Percentiles rank a stretch among this genome's conserved stretches.
phyloP scores from a whole-genome alignment of 2,329 filamentous ascomycete species.

The Botrytis sinoallii region DNA sequence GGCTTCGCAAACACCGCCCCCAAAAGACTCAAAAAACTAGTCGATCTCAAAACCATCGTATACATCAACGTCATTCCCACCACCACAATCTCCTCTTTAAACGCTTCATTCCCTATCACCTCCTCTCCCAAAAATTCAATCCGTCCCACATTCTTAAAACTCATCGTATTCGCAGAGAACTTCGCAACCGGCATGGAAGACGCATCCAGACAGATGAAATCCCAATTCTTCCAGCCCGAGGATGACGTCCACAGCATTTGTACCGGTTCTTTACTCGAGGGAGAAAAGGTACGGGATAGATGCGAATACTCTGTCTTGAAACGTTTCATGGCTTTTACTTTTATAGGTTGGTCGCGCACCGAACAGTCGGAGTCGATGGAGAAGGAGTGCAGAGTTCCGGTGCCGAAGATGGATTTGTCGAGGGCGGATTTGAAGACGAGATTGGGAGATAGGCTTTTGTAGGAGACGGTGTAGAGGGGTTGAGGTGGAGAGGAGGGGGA shows the following conservation, averaged over 20 bases:
- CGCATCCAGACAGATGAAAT: constrained; percentile 7
- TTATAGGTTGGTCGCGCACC: constrained; percentile 18
- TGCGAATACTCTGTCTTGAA: constrained; percentile 24
- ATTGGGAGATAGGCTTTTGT: constrained; percentile 19
- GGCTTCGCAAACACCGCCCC: background rate
- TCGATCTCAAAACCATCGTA: constrained; percentile 23
- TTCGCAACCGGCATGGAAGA: background rate
- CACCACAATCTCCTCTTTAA: constrained; percentile 26
- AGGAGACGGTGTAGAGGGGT: constrained; percentile 25
- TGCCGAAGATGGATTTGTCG: constrained; percentile 20
- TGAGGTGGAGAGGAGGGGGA: background rate
- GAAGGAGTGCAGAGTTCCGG: constrained; percentile 20
- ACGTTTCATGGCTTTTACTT: constrained; percentile 24
- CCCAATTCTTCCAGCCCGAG: background rate
- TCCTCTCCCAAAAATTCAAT: constrained; percentile 2
- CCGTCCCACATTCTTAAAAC: background rate
- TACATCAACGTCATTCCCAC: constrained; percentile 24
- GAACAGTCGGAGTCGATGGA: constrained; percentile 25
- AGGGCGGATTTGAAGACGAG: constrained; percentile 19
- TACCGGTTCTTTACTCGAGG: constrained; percentile 1
- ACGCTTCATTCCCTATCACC: constrained; percentile 6
- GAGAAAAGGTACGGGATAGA: constrained; percentile 21
- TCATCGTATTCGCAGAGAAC: constrained; percentile 3
- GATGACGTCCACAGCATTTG: constrained; percentile 20
- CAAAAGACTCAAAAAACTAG: background rate